Conservation (phyloP, 129 eudicot genomes). For the Lactuca saligna region DNA sequence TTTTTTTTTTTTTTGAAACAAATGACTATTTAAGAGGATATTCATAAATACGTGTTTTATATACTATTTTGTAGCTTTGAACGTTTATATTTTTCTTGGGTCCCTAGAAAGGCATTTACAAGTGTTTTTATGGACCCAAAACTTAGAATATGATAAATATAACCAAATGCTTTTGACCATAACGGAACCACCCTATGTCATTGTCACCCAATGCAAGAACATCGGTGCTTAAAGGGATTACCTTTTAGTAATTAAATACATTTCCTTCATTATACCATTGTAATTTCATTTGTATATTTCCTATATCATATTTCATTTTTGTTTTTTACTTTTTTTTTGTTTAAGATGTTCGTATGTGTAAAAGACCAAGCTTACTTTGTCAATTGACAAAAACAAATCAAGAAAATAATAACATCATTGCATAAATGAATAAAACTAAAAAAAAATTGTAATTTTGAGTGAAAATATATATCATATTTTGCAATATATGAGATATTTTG, state of each 20-base stretch:
- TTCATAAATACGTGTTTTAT: background rate
- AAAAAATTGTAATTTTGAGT: too few relatives aligned
- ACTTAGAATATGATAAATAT: background rate
- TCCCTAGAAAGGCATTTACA: background rate
- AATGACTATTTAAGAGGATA: background rate
- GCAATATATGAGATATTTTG: too few relatives aligned
- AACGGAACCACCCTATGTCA: constrained; percentile 31
- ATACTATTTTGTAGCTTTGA: constrained; percentile 12
- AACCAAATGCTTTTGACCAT: constrained; percentile 22
- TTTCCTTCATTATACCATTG: background rate
- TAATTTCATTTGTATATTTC: background rate
- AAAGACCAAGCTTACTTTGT: too few relatives aligned
- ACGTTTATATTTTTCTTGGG: background rate
- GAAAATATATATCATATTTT: too few relatives aligned
- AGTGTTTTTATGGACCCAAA: constrained; percentile 8
- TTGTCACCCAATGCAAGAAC: constrained; percentile 34
- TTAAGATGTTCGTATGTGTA: background rate
- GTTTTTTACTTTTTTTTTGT: background rate
- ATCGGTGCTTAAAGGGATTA: constrained; percentile 33
- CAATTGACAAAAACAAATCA: too few relatives aligned
- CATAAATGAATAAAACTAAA: background rate
- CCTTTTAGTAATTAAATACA: background rate
- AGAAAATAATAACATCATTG: too few relatives aligned
- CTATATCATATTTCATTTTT: background rate
- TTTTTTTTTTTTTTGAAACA: background rate